phyloP scores from a whole-genome alignment of 2,329 filamentous ascomycete genomes.

The Cladosporium phlei region DNA sequence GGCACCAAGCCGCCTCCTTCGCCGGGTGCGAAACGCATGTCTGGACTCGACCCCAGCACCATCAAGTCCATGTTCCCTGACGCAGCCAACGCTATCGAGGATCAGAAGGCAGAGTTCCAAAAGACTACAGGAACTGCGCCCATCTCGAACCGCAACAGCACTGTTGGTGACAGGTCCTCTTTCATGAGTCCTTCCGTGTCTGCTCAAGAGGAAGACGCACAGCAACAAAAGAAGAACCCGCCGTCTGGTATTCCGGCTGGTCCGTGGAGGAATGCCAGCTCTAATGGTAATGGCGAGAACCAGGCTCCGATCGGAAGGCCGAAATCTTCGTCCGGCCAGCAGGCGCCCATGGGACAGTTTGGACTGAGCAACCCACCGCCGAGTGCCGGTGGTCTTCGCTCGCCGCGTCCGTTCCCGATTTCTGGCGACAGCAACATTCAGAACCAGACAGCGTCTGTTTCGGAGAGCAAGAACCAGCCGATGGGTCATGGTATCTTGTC shows the following conservation, averaged over 20 bases:
- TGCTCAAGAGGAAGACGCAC: slow-evolving; percentile 54
- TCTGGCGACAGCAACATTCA: slow-evolving; percentile 68
- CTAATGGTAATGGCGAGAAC: slow-evolving; percentile 39
- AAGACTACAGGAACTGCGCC: slow-evolving; percentile 89
- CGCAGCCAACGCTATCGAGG: slow-evolving; percentile 95
- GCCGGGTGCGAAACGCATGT: slow-evolving; percentile 80
- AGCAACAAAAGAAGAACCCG: slow-evolving; percentile 50
- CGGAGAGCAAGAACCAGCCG: slow-evolving; percentile 71
- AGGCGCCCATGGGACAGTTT: slow-evolving; percentile 82
- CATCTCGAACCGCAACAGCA: slow-evolving; percentile 88
- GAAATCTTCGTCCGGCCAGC: slow-evolving; percentile 70
- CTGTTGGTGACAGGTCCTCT: slow-evolving; percentile 70
- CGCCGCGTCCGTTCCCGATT: slow-evolving; percentile 67
- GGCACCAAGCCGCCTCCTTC: slow-evolving; percentile 66
- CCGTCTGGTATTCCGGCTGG: slow-evolving; percentile 65
- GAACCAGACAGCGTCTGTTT: slow-evolving; percentile 72
- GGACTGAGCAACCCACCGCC: slow-evolving; percentile 65
- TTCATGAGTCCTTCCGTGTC: slow-evolving; percentile 71
- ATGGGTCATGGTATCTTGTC: slow-evolving; percentile 58
- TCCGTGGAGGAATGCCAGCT: slow-evolving; percentile 63
- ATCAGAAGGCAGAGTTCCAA: slow-evolving; percentile 95
- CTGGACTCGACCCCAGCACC: slow-evolving; percentile 83
- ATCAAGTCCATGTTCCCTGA: slow-evolving; percentile 99
- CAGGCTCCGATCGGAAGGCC: slow-evolving; percentile 57
- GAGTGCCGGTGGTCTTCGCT: slow-evolving; percentile 70